Conservation (phyloP, 2,329 filamentous ascomycete genomes). For the Akanthomyces lecanii region DNA sequence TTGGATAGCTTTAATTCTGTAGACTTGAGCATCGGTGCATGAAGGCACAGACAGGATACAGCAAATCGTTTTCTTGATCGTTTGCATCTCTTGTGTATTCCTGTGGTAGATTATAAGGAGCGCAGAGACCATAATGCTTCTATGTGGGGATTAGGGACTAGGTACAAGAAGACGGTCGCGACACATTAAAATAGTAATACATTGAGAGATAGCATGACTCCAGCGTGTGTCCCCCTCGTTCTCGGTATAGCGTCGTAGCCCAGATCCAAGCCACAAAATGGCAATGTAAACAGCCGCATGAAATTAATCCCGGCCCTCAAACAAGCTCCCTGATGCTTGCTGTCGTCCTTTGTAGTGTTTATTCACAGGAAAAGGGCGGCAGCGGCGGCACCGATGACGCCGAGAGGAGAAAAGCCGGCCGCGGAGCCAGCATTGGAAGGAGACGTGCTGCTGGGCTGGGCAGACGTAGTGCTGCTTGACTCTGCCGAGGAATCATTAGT, state of each 20-base stretch:
- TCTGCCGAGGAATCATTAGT: neutral
- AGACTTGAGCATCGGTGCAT: too few relatives aligned
- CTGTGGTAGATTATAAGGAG: neutral
- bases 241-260: neutral
- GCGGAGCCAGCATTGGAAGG: neutral
- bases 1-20: too few relatives aligned
- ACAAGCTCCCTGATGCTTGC: too few relatives aligned
- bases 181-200: neutral
- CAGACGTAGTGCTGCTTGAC: neutral
- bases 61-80: too few relatives aligned
- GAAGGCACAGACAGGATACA: too few relatives aligned
- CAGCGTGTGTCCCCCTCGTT: too few relatives aligned
- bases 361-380: constrained; percentile 6
- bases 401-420: neutral
- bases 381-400: constrained; percentile 3
- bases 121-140: neutral
- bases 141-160: neutral
- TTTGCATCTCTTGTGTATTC: too few relatives aligned
- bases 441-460: neutral
- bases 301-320: neutral
- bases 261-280: neutral
- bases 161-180: neutral
- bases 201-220: neutral
- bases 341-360: neutral
- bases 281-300: neutral